Conservation (phyloP, 2,329 filamentous ascomycete species). For the Talaromyces sp. region DNA sequence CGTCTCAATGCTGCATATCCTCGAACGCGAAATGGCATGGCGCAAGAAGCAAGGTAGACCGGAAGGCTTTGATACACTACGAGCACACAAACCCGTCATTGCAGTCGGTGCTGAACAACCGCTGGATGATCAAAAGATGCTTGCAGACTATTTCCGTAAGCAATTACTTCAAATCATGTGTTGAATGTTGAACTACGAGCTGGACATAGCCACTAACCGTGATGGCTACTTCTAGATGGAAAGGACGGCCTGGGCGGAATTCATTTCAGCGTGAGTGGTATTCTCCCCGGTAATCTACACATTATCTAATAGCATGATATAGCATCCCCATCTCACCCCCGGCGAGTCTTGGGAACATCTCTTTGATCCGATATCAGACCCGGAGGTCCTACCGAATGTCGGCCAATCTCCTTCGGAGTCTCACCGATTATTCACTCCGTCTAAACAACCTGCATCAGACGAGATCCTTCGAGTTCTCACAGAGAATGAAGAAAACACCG, state of each 20-base stretch:
- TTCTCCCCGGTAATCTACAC: background rate
- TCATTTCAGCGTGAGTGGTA: constrained; percentile 46
- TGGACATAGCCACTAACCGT: background rate
- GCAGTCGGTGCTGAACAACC: constrained; percentile 83
- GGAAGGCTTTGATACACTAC: constrained; percentile 68
- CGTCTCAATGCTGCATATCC: constrained; percentile 82
- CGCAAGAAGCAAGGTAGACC: constrained; percentile 62
- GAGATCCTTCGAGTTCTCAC: constrained; percentile 84
- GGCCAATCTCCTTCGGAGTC: constrained; percentile 17
- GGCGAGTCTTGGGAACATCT: constrained; percentile 68
- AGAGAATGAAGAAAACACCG: constrained; percentile 74
- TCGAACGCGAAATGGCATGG: constrained; percentile 86
- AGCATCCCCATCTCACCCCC: constrained; percentile 69
- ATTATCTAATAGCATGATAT: constrained; percentile 18
- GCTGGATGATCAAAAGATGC: constrained; percentile 72
- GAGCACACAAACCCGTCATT: constrained; percentile 70
- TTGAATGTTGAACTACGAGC: background rate
- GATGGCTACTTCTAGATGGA: constrained; percentile 53
- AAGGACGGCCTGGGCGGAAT: constrained; percentile 71
- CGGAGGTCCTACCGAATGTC: constrained; percentile 10
- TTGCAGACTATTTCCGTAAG: constrained; percentile 84
- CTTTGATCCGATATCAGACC: constrained; percentile 49
- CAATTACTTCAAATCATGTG: background rate
- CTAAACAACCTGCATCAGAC: constrained; percentile 66
- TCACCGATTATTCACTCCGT: constrained; percentile 65